Base-by-base conservation (phyloP, 495 filamentous ascomycete genomes). In the Talaromyces ruber region DNA sequence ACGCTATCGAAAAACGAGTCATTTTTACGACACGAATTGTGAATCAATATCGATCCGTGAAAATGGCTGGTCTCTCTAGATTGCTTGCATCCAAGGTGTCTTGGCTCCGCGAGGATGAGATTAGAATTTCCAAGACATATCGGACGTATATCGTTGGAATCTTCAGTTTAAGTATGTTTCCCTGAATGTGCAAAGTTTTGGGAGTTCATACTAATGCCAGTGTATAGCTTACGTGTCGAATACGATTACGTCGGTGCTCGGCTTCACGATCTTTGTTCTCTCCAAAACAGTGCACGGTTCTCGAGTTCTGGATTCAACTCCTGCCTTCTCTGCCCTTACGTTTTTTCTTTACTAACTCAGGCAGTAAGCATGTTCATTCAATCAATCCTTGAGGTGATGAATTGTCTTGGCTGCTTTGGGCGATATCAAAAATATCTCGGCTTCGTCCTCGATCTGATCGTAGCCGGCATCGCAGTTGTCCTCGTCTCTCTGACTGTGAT, bases 401-500 rank as follows among this genome's bases (percentile, higher is more conserved):
- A 39, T 16, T 39, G 34, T 6, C 34, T 39, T 16, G 34, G 34
- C 14, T 39, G 34, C 14, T 39, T 39, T 39, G 34, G 16, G 34
- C 14, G 34, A 16, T 39, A 39, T 39, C 34, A 39, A 9, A 39
- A 16, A 39, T 39, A 39, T 5, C 34, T 21, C 34, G 34, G 34
- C 34, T 79, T 87, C 70, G 79, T 87, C 11, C 82, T 91, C 76
- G 70, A 84, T 9, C 62, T 87, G 1, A 72, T 91, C 1, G 74
- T 81, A 60, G 78, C 84, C 2, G 74, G 81, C 29, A 80, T 91
- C 25, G 82, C 81, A 0, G 70, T 81, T n/a, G 61, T 84, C 24
- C 64, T 84, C 39, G 76, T 79, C 29, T 62, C 75, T n/a, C 66
- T 84, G 0, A 76, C 80, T 2, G 75, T 80, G 0, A 63, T 64